Conservation (phyloP, 306 rosid genomes). For the Benincasa hispida region DNA sequence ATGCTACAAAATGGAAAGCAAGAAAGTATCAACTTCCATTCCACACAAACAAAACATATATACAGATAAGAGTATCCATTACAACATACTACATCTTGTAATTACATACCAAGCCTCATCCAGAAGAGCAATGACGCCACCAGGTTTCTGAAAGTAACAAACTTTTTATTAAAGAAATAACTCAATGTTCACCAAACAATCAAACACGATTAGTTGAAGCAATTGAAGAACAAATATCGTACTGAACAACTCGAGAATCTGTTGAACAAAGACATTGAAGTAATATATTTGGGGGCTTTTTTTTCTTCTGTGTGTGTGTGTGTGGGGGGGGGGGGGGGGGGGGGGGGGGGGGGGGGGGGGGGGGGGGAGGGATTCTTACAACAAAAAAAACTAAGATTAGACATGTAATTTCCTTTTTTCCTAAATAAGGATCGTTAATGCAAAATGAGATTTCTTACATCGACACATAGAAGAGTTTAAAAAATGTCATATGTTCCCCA, state of each 20-base stretch:
- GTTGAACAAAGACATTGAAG: neutral
- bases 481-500: neutral
- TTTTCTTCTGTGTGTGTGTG: too few relatives aligned
- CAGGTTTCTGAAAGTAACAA: slow-evolving; percentile 72
- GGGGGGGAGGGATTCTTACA: too few relatives aligned
- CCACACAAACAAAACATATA: neutral
- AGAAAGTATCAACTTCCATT: slow-evolving; percentile 19
- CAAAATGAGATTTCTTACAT: neutral
- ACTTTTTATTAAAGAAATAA: slow-evolving; percentile 23
- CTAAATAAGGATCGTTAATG: neutral
- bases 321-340: too few relatives aligned
- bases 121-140: slow-evolving; percentile 87
- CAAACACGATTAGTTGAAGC: neutral
- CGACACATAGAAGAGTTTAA: neutral
- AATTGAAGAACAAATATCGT: neutral
- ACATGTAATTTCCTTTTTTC: too few relatives aligned
- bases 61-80: neutral
- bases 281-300: neutral
- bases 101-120: slow-evolving; percentile 93
- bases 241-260: neutral
- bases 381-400: too few relatives aligned
- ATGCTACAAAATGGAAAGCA: slow-evolving; percentile 54
- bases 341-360: too few relatives aligned
- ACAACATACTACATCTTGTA: neutral
- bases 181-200: neutral